Evolutionary conservation across 2,329 filamentous ascomycete species (phyloP).

Genomic region (Didymella lethalis): DNA sequence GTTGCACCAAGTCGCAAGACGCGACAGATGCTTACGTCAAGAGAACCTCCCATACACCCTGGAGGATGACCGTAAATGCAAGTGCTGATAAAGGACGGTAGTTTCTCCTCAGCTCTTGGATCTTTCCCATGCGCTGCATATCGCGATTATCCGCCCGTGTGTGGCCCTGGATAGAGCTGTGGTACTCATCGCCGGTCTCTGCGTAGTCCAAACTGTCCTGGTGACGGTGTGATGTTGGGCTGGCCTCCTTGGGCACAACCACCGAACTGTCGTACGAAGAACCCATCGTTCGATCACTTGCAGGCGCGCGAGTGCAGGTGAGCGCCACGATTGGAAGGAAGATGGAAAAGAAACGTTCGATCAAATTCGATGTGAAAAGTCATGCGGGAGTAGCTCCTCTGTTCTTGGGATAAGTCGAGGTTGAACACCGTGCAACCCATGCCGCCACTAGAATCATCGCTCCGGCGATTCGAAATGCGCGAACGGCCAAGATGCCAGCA

Average conservation of each 20-base stretch:
- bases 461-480: slow-evolving; percentile 10
- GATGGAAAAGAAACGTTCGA: slow-evolving; percentile 14
- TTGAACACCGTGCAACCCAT: slow-evolving; percentile 23
- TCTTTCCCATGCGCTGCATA: slow-evolving; percentile 47
- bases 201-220: slow-evolving; percentile 31
- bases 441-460: slow-evolving; percentile 16
- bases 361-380: slow-evolving; percentile 13
- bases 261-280: slow-evolving; percentile 29
- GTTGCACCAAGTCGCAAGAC: slow-evolving; percentile 1
- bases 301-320: slow-evolving; percentile 25
- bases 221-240: slow-evolving; percentile 15
- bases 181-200: slow-evolving; percentile 37
- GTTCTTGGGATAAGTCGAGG: slow-evolving; percentile 8
- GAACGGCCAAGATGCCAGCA: slow-evolving; percentile 18
- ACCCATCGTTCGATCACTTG: slow-evolving; percentile 27
- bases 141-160: slow-evolving; percentile 41
- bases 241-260: slow-evolving; percentile 20
- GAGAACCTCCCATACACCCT: slow-evolving; percentile 47
- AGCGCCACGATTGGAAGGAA: slow-evolving; percentile 14
- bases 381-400: slow-evolving; percentile 6
- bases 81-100: slow-evolving; percentile 45
- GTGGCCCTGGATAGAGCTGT: slow-evolving; percentile 38
- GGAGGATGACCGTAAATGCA: slow-evolving; percentile 46
- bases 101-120: slow-evolving; percentile 46
- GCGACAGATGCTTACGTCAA: slow-evolving; percentile 35